phyloP scores from a whole-genome alignment of 179 eudicot species.

The Heliamphora ciliata region DNA sequence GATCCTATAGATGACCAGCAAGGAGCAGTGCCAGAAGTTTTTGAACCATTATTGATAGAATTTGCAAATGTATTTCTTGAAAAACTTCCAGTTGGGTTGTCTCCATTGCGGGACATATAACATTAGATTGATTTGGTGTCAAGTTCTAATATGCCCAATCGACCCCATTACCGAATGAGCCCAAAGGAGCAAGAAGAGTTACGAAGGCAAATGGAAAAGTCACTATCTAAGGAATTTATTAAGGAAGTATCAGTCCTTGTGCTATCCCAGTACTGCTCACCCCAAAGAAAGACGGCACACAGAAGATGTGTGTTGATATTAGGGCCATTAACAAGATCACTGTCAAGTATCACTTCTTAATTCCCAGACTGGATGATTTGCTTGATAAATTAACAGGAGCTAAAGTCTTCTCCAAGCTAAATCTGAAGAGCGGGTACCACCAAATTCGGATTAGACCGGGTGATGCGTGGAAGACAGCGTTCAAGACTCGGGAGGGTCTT shows the following conservation, averaged over 20 bases:
- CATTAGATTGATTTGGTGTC: background rate
- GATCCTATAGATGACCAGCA: too few relatives aligned
- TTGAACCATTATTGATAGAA: background rate
- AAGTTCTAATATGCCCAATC: too few relatives aligned
- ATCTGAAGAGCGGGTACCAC: background rate
- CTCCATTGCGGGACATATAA: background rate
- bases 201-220: background rate
- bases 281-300: background rate
- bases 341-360: background rate
- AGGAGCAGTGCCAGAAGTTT: too few relatives aligned
- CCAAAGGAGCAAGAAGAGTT: background rate
- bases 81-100: background rate
- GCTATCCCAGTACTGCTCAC: background rate
- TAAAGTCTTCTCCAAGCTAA: background rate
- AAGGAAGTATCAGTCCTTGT: background rate
- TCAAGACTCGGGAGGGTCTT: background rate
- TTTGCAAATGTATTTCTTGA: background rate
- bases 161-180: background rate
- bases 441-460: background rate
- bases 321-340: background rate
- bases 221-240: background rate
- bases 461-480: background rate
- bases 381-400: background rate
- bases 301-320: slow-evolving; percentile 6
- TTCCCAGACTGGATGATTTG: background rate